Evolutionary conservation across 805 yeast genomes (phyloP), one percentile per base, ranked within the genome.

Genomic region (Metschnikowia rubicola): DNA sequence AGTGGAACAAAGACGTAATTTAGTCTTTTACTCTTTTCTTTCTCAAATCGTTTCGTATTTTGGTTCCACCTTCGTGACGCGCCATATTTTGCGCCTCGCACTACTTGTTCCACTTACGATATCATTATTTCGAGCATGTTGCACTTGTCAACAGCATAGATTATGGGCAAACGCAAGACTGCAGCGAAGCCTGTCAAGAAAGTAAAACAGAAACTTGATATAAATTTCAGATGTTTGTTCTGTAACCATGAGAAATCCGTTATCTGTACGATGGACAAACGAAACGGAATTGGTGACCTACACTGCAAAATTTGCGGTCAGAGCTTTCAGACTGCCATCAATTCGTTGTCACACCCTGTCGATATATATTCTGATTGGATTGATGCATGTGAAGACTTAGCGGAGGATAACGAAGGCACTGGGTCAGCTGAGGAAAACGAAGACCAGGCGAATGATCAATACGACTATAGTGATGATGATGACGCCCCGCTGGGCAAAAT

Each of bases 311-410:
- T 90, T 31, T 92, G 99, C 64, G 97, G 97, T 0, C 97, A 91
- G 65, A 78, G 81, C 34, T 92, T 94, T 73, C 97, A 91, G 65
- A 81, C 96, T 4, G 81, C 90, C 39, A 88, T 91, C 56, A 88
- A 88, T 64, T 80, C 88, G 3, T 71, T 86, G 43, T 81, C 89
- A 12, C 96, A 88, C 48, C 96, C 99, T 0, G 90, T 92, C 36
- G 99, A 92, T 68, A 86, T 92, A 12, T 92, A 92, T 63, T 85
- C 96, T 41, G 98, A 92, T 65, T 92, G 99, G 99, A 89, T 89
- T 44, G 99, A 92, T 72, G 98, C 98, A 1, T 87, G 92, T 68
- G 95, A 86, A 59, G 89, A 87, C 31, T 85, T 87, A 43, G 94
- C 92, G 0, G 88, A 86, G 55, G 88, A 84, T 30, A 70, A 70